Conservation (phyloP, 257 asterid species). For the Cruciata laevipes region DNA sequence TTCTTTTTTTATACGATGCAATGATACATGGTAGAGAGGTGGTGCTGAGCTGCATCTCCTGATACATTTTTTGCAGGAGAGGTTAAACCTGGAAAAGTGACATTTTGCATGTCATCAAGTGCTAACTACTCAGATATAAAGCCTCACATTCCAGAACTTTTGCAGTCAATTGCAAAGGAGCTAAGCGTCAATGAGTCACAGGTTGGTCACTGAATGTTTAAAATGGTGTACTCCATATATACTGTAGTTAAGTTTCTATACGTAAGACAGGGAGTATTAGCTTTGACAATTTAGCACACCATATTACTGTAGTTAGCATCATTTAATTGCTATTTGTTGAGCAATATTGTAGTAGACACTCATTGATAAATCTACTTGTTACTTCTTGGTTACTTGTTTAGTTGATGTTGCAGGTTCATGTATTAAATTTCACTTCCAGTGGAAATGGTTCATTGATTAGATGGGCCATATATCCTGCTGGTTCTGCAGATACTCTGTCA, state of each 20-base stretch:
- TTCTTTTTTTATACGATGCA: background rate
- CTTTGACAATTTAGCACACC: background rate
- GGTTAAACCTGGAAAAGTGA: constrained; percentile 45
- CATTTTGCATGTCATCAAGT: constrained; percentile 57
- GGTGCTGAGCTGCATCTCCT: background rate
- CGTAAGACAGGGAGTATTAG: too few species aligned
- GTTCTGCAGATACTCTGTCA: constrained; percentile 47
- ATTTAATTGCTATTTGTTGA: constrained; percentile 7
- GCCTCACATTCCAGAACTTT: constrained; percentile 69
- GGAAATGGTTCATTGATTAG: constrained; percentile 58
- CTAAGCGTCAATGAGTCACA: constrained; percentile 55
- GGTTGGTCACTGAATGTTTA: constrained; percentile 40
- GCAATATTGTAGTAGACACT: constrained; percentile 15
- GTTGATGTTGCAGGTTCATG: constrained; percentile 54
- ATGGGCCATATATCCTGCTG: constrained; percentile 71
- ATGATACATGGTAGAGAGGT: background rate
- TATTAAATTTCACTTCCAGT: constrained; percentile 49
- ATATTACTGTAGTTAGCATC: background rate
- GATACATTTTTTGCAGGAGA: constrained; percentile 39
- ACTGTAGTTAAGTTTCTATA: background rate
- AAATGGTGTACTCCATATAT: constrained; percentile 5
- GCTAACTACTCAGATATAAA: constrained; percentile 58
- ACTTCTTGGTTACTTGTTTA: constrained; percentile 17
- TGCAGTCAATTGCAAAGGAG: constrained; percentile 51
- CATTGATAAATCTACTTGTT: constrained; percentile 10